Percentiles rank a stretch among this genome's conserved stretches.
Evolutionary conservation across 352 stramenopile species (phyloP).

Genomic region (Globisporangium cystogenes): DNA sequence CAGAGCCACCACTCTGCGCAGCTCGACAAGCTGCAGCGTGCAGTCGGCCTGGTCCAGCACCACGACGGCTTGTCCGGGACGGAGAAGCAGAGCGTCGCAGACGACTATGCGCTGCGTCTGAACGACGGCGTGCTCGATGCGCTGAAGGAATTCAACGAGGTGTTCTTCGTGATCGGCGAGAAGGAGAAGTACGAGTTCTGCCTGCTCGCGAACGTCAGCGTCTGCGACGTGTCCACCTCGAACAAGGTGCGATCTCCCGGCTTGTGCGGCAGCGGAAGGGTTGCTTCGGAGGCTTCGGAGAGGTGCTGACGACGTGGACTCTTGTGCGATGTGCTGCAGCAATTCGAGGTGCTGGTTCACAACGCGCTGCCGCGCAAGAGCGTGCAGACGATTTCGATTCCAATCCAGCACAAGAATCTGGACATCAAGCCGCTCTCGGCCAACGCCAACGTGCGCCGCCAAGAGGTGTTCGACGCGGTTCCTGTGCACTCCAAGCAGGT

Average conservation of each 20-base stretch:
- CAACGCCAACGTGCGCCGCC: constrained; percentile 23
- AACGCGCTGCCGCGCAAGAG: constrained; percentile 55
- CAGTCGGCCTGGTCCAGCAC: constrained; percentile 93
- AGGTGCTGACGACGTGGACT: not conserved
- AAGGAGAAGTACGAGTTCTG: constrained; percentile 65
- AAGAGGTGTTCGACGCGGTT: constrained; percentile 48
- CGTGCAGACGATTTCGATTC: constrained; percentile 54
- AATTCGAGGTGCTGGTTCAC: constrained; percentile 72
- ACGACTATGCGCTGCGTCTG: constrained; percentile 94
- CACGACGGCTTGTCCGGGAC: constrained; percentile 96
- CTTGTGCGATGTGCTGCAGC: constrained; percentile 8
- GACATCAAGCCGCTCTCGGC: constrained; percentile 34
- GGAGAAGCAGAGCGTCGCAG: constrained; percentile 92
- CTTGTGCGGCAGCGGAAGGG: too few relatives aligned
- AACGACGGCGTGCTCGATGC: constrained; percentile 72
- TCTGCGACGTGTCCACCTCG: constrained; percentile 77
- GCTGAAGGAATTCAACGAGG: constrained; percentile 60
- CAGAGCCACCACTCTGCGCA: constrained; percentile 48
- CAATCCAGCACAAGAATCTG: constrained; percentile 38
- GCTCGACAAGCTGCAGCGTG: constrained; percentile 76
- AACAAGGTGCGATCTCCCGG: constrained; percentile 30
- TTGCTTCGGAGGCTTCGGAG: too few relatives aligned
- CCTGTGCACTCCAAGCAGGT: constrained; percentile 43
- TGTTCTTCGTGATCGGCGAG: constrained; percentile 72
- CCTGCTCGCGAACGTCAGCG: constrained; percentile 86